Evolutionary conservation across 2,329 filamentous ascomycete species (phyloP).

Genomic region (Alternaria metachromatica): DNA sequence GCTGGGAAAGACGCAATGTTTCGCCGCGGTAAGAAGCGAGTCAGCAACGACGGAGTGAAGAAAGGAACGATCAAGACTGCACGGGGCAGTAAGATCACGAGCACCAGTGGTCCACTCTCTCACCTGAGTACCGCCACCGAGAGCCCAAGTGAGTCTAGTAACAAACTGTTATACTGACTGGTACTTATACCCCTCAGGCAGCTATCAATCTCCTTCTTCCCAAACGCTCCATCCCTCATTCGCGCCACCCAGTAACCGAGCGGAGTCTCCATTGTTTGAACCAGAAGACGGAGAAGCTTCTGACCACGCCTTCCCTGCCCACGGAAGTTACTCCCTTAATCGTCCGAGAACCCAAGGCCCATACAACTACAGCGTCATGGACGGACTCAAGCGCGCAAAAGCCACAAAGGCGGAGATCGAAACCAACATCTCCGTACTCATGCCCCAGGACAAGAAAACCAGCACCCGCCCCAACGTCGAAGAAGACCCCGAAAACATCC

Average conservation of each 20-base stretch:
- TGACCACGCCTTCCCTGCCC: neutral
- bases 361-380: conserved; percentile 7
- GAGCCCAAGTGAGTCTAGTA: neutral
- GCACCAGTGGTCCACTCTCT: neutral
- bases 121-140: neutral
- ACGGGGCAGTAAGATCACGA: neutral
- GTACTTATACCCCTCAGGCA: neutral
- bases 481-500: conserved; percentile 40
- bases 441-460: conserved; percentile 2
- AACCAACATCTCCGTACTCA: conserved; percentile 19
- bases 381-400: conserved; percentile 24
- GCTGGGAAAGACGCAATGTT: neutral
- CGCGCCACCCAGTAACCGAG: neutral
- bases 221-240: too few relatives aligned
- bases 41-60: neutral
- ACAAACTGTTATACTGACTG: neutral
- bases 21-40: neutral
- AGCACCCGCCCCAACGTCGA: conserved; percentile 6
- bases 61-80: neutral
- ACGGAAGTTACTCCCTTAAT: neutral
- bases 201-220: neutral
- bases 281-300: neutral
- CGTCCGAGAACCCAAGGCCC: neutral
- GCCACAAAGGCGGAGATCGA: conserved; percentile 22
- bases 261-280: conserved; percentile 14